phyloP scores from a whole-genome alignment of 495 filamentous ascomycete species.

The Tricharina praecox region DNA sequence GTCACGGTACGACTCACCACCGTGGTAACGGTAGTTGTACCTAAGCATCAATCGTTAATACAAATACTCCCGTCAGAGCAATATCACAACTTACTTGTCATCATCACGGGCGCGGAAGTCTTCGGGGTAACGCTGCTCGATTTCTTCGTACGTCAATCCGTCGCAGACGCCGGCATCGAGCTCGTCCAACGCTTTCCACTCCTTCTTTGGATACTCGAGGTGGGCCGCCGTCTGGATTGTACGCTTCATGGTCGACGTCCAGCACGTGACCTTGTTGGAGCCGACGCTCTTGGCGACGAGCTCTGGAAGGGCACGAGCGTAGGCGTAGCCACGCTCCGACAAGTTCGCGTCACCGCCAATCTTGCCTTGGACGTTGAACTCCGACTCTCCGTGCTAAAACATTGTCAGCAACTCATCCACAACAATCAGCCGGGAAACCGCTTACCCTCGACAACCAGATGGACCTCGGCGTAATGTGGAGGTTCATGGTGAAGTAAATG shows the following conservation, averaged over 20 bases:
- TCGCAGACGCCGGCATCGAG: constrained; percentile 94
- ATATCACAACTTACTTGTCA: constrained; percentile 60
- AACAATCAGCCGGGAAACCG: constrained; percentile 5
- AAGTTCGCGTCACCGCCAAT: constrained; percentile 85
- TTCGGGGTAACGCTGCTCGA: constrained; percentile 75
- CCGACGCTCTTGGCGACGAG: constrained; percentile 68
- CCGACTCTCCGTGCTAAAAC: constrained; percentile 73
- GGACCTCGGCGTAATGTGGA: constrained; percentile 91
- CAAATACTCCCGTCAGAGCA: too few relatives aligned
- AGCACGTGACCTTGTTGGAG: constrained; percentile 52
- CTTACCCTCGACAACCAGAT: constrained; percentile 92
- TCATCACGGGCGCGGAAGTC: constrained; percentile 89
- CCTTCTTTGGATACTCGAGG: constrained; percentile 74
- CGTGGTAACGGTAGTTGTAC: constrained; percentile 96
- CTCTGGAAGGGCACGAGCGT: constrained; percentile 63
- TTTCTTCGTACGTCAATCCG: constrained; percentile 84
- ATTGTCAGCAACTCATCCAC: constrained; percentile 13
- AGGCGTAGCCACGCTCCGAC: constrained; percentile 68
- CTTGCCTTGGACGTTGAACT: constrained; percentile 69
- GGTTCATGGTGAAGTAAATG: constrained; percentile 95
- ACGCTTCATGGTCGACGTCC: constrained; percentile 87
- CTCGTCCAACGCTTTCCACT: constrained; percentile 98
- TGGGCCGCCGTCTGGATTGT: constrained; percentile 82
- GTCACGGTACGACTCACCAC: constrained; percentile 91
- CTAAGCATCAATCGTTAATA: too few relatives aligned